These are phyloP conservation scores for Elsinoe fawcettii DNA, from an alignment of 2,329 filamentous ascomycete species.

Conservation along the genomic window DNA sequence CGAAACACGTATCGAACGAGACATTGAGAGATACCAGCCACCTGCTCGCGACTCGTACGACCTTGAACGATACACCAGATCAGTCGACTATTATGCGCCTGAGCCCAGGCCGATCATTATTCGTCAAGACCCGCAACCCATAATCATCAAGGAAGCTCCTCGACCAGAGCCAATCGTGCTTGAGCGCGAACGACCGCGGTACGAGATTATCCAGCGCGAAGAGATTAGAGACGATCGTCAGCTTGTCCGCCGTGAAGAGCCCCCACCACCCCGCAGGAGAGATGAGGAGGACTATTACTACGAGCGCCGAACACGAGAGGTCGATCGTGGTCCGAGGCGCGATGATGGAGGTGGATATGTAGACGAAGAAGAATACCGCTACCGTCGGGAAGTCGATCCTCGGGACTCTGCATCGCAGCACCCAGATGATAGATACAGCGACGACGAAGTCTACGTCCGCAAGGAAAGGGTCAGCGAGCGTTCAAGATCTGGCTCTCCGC, in stretches of 20 bases:
- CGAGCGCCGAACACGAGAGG: conserved; percentile 48
- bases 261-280: conserved; percentile 28
- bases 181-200: conserved; percentile 48
- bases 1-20: conserved; percentile 47
- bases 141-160: conserved; percentile 50
- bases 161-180: conserved; percentile 41
- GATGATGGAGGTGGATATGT: conserved; percentile 23
- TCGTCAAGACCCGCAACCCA: conserved; percentile 43
- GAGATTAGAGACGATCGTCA: conserved; percentile 45
- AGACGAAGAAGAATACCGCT: conserved; percentile 36
- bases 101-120: conserved; percentile 44
- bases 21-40: conserved; percentile 41
- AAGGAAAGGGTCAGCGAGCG: conserved; percentile 40
- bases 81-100: conserved; percentile 45
- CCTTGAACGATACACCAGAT: conserved; percentile 45
- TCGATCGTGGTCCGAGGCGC: conserved; percentile 41
- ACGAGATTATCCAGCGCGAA: conserved; percentile 52
- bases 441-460: conserved; percentile 64
- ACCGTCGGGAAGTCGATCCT: conserved; percentile 42
- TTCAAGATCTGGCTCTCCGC: conserved; percentile 32
- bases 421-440: conserved; percentile 80
- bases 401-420: conserved; percentile 49
- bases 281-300: conserved; percentile 56
- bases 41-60: conserved; percentile 37
- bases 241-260: conserved; percentile 35